These are phyloP conservation scores for Nymphaea colorata DNA, from an alignment of 164 flowering plant species.

Conservation along the genomic window DNA sequence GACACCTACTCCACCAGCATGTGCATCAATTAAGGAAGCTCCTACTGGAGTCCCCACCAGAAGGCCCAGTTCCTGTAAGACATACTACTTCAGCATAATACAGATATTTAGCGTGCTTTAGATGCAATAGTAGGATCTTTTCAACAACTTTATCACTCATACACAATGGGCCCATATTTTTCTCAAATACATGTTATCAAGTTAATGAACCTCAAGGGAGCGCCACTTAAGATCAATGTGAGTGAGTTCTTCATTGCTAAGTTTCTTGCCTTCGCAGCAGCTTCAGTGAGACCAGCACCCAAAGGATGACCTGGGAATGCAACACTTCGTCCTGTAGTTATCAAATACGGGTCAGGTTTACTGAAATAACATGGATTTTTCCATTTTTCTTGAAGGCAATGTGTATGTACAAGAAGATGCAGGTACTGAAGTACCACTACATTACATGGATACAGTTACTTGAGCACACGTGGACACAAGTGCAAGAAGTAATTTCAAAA, in stretches of 20 bases:
- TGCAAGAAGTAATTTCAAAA: too few relatives aligned
- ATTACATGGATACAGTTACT: too few relatives aligned
- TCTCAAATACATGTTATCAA: constrained; percentile 12
- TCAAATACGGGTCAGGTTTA: not conserved
- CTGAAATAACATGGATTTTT: not conserved
- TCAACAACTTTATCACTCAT: not conserved
- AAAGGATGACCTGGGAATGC: constrained; percentile 97
- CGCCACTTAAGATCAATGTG: constrained; percentile 31
- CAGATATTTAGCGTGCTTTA: not conserved
- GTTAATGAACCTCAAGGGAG: constrained; percentile 33
- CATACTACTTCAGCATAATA: not conserved
- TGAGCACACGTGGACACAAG: too few relatives aligned
- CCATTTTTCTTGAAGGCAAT: not conserved
- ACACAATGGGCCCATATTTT: not conserved
- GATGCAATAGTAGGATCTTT: not conserved
- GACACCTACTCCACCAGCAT: constrained; percentile 98
- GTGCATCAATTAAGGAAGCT: constrained; percentile 88
- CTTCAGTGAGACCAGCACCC: constrained; percentile 82
- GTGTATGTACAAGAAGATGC: too few relatives aligned
- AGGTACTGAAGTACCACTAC: too few relatives aligned
- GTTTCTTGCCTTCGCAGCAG: constrained; percentile 94
- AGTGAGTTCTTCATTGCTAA: constrained; percentile 25
- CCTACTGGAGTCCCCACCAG: constrained; percentile 80
- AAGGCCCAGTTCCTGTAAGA: constrained; percentile 77
- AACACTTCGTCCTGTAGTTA: constrained; percentile 86